Base-by-base conservation (phyloP, 78 protist species). In the Dictyostelium firmibasis region DNA sequence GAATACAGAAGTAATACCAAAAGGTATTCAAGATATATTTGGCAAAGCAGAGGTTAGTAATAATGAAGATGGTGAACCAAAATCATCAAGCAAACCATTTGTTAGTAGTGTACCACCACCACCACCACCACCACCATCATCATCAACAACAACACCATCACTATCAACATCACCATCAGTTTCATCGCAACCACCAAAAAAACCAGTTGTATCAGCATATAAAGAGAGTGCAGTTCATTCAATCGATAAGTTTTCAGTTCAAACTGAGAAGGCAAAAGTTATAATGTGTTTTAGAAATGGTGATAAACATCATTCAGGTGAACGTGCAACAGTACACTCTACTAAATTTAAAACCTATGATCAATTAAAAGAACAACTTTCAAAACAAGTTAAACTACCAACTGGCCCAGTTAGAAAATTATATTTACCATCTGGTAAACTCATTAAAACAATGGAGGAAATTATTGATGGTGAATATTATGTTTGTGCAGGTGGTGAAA, bases 401-500 rank as follows among this genome's bases (percentile, higher is more conserved):
- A 92, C 89, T 44, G 95, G 95, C 5, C 43, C 91, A 5, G 95
- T 92, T 18, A 74, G 95, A 29, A 76, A 92, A 43, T 76, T 83
- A 11, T 92, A 50, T 23, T 57, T 79, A 38, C 9, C 36, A 9
- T 83, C 84, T 31, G 95, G 95, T 4, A 72, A 70, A 33, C 83
- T 50, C 25, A 47, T 92, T 33, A 92, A 83, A 38, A 23, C 44
- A 33, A 18, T 92, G 60, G 91, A 92, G 10, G 95, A 92, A 33
- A 67, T 92, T 44, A 72, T 77, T 4, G 95, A 92, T 47, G 89
- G 91, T 72, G 81, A 44, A 8, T 33, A 72, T 43, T 92, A 92
- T 69, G 62, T 92, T 64, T 92, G 95, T 44, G 70, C 82, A 25
- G 95, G 84, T 23, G 95, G 92, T 38, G 95, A 92, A 43, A 43